These are phyloP conservation scores for Capsicum pubescens DNA, from an alignment of 257 asterid genomes.

Conservation along the genomic window DNA sequence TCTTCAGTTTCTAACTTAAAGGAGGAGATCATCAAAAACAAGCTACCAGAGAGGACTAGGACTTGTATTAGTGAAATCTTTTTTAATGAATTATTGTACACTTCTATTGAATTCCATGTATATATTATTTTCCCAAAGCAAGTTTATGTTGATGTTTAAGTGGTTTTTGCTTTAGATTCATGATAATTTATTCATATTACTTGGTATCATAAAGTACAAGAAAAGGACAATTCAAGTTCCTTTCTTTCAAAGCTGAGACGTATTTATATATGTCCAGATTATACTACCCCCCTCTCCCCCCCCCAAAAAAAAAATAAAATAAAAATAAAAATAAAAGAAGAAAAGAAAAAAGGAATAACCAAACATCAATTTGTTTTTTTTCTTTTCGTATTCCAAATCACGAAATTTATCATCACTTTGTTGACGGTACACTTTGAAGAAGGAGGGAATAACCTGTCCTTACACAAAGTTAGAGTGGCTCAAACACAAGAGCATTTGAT, in stretches of 20 bases:
- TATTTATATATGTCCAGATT: neutral
- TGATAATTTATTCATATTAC: constrained; percentile 9
- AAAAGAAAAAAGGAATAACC: neutral
- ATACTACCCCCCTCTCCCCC: neutral
- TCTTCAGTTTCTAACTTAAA: neutral
- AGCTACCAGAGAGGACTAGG: neutral
- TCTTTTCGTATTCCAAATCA: neutral
- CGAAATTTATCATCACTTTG: neutral
- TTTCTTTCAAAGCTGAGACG: neutral
- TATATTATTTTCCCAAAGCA: constrained; percentile 6
- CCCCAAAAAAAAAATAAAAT: too few species aligned
- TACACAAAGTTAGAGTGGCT: neutral
- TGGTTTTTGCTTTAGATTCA: constrained; percentile 25
- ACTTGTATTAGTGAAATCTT: neutral
- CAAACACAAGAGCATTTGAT: neutral
- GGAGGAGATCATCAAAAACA: neutral
- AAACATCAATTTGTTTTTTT: neutral
- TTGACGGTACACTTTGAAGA: neutral
- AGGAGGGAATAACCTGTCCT: neutral
- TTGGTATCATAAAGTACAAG: constrained; percentile 21
- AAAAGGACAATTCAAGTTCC: constrained; percentile 15
- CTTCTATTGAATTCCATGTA: neutral
- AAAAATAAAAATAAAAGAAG: neutral
- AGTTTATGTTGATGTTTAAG: neutral
- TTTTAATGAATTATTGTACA: constrained; percentile 3